These are phyloP conservation scores for Calocera cornea DNA, from an alignment of 768 basidiomycete genomes.

Conservation along the genomic window DNA sequence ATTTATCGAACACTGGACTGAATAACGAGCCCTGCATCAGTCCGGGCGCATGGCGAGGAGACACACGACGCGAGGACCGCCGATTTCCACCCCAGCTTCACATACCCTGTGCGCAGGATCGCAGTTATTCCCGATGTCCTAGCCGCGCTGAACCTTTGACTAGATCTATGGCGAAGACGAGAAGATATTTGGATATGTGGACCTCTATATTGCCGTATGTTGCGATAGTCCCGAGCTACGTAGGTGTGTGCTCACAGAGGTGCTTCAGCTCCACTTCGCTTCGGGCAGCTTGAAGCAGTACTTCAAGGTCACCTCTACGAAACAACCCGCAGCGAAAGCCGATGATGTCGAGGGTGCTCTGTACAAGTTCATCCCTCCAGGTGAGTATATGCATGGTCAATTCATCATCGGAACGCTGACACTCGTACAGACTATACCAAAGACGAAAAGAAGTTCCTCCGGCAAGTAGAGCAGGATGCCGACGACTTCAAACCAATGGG, in stretches of 20 bases:
- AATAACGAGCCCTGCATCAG: background rate
- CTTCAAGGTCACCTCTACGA: constrained; percentile 51
- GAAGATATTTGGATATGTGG: constrained; percentile 87
- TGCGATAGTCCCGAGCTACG: constrained; percentile 5
- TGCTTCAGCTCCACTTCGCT: constrained; percentile 60
- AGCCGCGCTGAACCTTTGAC: background rate
- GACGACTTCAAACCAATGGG: constrained; percentile 63
- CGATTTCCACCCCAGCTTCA: constrained; percentile 75
- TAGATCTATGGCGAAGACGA: constrained; percentile 94
- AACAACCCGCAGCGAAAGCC: constrained; percentile 49
- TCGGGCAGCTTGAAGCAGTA: constrained; percentile 76
- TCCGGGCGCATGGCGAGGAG: constrained; percentile 51
- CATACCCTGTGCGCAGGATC: constrained; percentile 61
- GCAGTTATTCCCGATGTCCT: background rate
- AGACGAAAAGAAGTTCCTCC: constrained; percentile 49
- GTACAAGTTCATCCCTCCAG: constrained; percentile 60
- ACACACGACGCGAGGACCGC: constrained; percentile 54
- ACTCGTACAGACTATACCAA: constrained; percentile 49
- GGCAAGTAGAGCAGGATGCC: constrained; percentile 67
- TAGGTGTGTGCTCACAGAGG: background rate
- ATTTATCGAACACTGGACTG: background rate
- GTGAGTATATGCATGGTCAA: constrained; percentile 26
- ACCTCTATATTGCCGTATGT: constrained; percentile 67
- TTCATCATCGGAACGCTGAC: background rate
- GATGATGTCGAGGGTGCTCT: constrained; percentile 79